A percentile compares a stretch with the other conserved stretches of the same genome.
phyloP scores from a whole-genome alignment of 768 basidiomycete species.

The Hericium rajendrae region DNA sequence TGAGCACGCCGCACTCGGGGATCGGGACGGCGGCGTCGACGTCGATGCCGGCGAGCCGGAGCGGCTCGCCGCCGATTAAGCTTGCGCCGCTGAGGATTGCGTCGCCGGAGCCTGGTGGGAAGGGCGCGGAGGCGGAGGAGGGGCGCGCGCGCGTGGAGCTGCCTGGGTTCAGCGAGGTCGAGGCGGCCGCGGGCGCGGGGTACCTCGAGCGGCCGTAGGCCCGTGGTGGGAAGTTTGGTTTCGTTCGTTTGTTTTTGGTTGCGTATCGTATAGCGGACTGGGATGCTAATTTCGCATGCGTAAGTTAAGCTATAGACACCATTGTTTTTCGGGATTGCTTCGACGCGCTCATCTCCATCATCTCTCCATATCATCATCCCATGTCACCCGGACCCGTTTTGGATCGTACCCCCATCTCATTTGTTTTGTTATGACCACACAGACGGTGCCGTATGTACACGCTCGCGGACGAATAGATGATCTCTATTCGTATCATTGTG shows the following conservation, averaged over 20 bases:
- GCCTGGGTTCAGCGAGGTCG: conserved; percentile 23
- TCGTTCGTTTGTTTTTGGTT: neutral
- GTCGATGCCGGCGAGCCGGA: conserved; percentile 45
- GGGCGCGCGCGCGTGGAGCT: conserved; percentile 16
- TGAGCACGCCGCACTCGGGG: conserved; percentile 1
- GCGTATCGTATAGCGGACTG: neutral
- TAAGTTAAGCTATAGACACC: neutral
- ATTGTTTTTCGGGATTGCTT: neutral
- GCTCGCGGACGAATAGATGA: too few relatives aligned
- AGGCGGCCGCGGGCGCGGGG: conserved; percentile 15
- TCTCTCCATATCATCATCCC: neutral
- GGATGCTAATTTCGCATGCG: neutral
- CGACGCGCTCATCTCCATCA: neutral
- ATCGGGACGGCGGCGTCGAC: conserved; percentile 7
- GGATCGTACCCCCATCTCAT: too few relatives aligned
- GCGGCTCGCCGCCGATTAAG: conserved; percentile 63
- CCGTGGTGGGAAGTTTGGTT: neutral
- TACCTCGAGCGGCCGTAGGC: neutral
- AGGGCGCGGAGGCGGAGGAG: conserved; percentile 4
- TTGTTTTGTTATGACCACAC: too few relatives aligned
- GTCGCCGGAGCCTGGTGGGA: conserved; percentile 17
- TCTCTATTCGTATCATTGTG: too few relatives aligned
- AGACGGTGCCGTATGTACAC: too few relatives aligned
- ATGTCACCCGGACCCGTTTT: neutral
- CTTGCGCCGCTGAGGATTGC: conserved; percentile 56